These are phyloP conservation scores for Rhododendron henanense DNA, from an alignment of 148 eudicot species.

Conservation along the genomic window DNA sequence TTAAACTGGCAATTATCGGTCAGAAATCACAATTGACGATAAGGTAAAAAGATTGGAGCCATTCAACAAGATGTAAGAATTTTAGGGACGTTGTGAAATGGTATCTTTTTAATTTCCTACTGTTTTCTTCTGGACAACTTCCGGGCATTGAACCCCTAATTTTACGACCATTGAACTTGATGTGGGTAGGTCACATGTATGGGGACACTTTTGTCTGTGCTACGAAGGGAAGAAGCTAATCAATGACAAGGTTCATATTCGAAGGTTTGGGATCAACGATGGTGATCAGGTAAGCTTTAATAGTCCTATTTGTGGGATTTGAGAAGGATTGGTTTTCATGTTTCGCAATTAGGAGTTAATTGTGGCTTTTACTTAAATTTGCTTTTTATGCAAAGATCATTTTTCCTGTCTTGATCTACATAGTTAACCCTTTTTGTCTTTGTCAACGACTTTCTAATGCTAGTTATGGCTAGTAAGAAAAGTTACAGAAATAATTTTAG, in stretches of 20 bases:
- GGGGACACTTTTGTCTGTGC: slow-evolving; percentile 46
- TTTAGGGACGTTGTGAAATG: not conserved
- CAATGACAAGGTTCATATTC: slow-evolving; percentile 27
- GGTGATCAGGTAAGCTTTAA: slow-evolving; percentile 38
- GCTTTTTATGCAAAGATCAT: not conserved
- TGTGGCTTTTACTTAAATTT: not conserved
- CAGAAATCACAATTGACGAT: too few species aligned
- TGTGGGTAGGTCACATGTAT: slow-evolving; percentile 36
- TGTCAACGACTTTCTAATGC: not conserved
- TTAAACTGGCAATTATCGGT: not conserved
- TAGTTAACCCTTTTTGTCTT: not conserved
- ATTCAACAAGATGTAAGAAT: not conserved
- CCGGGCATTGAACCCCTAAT: not conserved
- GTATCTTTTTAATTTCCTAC: not conserved
- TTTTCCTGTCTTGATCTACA: not conserved
- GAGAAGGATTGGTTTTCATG: not conserved
- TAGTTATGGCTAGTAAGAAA: not conserved
- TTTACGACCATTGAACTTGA: slow-evolving; percentile 5
- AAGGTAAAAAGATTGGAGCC: not conserved
- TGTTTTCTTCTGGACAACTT: not conserved
- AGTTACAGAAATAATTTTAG: not conserved
- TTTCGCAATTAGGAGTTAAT: not conserved
- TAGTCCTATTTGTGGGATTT: not conserved
- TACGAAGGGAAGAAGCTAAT: slow-evolving; percentile 35
- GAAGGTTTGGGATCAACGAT: slow-evolving; percentile 32